These are phyloP conservation scores for Penicillium macrosclerotiorum DNA, from an alignment of 495 filamentous ascomycete species.

Conservation along the genomic window DNA sequence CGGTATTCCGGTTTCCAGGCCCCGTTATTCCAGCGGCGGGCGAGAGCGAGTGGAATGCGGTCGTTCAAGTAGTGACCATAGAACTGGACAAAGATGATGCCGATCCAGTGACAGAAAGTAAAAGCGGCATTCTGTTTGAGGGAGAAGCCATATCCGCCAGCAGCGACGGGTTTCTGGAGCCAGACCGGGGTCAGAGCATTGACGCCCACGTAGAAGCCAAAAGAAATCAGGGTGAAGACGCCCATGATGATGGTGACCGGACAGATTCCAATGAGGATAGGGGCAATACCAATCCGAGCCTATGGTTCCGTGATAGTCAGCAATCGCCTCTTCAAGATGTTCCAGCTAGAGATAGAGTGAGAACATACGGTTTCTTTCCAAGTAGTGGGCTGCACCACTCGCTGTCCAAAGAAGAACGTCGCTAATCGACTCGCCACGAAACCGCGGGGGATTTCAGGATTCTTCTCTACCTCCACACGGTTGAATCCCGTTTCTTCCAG, in stretches of 20 bases:
- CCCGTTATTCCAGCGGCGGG: conserved; percentile 31
- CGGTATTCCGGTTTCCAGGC: conserved; percentile 54
- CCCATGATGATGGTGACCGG: conserved; percentile 45
- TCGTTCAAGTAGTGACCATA: conserved; percentile 47
- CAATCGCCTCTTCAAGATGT: neutral
- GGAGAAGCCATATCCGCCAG: conserved; percentile 51
- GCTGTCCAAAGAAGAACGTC: conserved; percentile 43
- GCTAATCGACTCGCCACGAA: conserved; percentile 40
- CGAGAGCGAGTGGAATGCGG: conserved; percentile 40
- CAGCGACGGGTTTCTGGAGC: conserved; percentile 40
- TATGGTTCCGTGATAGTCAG: conserved; percentile 8
- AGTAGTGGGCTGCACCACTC: conserved; percentile 27
- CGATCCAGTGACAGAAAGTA: conserved; percentile 50
- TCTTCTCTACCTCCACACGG: conserved; percentile 14
- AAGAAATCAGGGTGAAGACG: conserved; percentile 42
- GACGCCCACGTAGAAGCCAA: conserved; percentile 43
- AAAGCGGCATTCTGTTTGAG: conserved; percentile 46
- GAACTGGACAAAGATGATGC: conserved; percentile 38
- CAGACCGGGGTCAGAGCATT: conserved; percentile 35
- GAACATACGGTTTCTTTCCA: conserved; percentile 29
- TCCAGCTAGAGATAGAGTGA: neutral
- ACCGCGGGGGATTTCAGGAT: conserved; percentile 17
- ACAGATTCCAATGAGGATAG: conserved; percentile 42
- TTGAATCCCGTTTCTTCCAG: conserved; percentile 46
- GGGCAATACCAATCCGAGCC: conserved; percentile 31